Evolutionary conservation across 768 basidiomycete species (phyloP), one percentile per base, ranked within the genome.

Genomic region (Lactarius hengduanensis): DNA sequence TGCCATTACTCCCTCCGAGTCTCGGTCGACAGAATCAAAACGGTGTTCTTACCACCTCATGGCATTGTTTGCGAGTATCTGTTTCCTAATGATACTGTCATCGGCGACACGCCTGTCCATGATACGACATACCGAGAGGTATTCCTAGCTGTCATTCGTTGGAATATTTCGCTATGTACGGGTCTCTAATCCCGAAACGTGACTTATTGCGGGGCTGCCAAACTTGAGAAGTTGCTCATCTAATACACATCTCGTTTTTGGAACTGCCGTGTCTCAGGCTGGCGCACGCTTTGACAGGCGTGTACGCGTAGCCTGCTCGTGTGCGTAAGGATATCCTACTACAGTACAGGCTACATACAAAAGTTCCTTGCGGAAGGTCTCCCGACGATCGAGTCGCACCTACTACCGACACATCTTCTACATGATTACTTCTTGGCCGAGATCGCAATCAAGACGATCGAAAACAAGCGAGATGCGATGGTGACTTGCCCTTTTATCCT

Each of bases 361-460:
- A 98, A 98, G 77, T 98, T 98, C 85, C 76, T 99, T 59, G 89
- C 89, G 1, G 95, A 98, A 75, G 26, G 26, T 26, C 26, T 26
- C 26, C 26, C 26, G 26, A 26, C 28, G 7, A 97, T 98, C 70
- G 97, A 99, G 76, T 96, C 93, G 0, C 94, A 96, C 75, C 26
- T 26, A 26, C 79, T 98, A 3, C 88, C 95, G 1, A 93, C 92
- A 0, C 90, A 94, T 74, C 79, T 91, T 65, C 79, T 99, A 1
- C 96, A 98, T 72, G 97, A 98, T 74, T 97, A 97, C 76, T 98
- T 98, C 86, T 83, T 98, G 60, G 94, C 96, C 0, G 97, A 98
- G 77, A 97, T 98, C 69, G 96, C 96, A 10, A 95, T 98, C 50
- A 96, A 95, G 79, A 98, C 96, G 15, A 98, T 98, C 65, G 95